A percentile compares a stretch with the other conserved stretches of the same genome.
Evolutionary conservation across 441 rosid genomes (phyloP).

Genomic region (Flueggea neowawraea): DNA sequence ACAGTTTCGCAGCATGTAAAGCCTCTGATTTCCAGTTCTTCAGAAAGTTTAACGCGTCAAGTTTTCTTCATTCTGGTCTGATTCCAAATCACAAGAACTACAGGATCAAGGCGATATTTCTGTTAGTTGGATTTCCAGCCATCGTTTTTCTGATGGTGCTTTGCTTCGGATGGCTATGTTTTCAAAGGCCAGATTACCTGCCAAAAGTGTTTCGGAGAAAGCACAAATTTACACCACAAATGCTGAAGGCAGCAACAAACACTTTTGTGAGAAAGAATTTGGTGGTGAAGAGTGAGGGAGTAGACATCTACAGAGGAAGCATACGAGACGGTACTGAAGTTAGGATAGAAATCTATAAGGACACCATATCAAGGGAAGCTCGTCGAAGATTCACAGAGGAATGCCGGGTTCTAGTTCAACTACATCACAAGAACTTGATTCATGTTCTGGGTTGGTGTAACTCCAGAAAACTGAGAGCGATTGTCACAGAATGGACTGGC

Average conservation of each 20-base stretch:
- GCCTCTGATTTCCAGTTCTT: constrained; percentile 52
- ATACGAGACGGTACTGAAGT: constrained; percentile 43
- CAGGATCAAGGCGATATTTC: constrained; percentile 36
- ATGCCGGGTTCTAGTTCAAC: constrained; percentile 42
- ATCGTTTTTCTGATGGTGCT: constrained; percentile 32
- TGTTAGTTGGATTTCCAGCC: constrained; percentile 48
- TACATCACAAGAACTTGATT: constrained; percentile 55
- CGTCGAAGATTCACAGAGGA: constrained; percentile 29
- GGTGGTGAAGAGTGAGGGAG: constrained; percentile 26
- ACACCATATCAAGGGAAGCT: constrained; percentile 29
- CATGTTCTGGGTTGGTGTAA: constrained; percentile 62
- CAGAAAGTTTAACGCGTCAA: constrained; percentile 47
- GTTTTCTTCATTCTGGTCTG: constrained; percentile 58
- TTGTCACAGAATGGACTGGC: constrained; percentile 50
- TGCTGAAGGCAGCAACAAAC: constrained; percentile 55
- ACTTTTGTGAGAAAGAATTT: constrained; percentile 44
- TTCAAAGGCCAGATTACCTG: constrained; percentile 48
- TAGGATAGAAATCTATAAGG: constrained; percentile 50
- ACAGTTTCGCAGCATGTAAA: constrained; percentile 44
- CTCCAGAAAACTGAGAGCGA: constrained; percentile 33
- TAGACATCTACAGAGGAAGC: constrained; percentile 42
- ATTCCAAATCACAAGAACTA: constrained; percentile 37
- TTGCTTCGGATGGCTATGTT: constrained; percentile 50
- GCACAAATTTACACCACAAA: constrained; percentile 45
- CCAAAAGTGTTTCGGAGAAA: constrained; percentile 34